Conservation (phyloP, 1,284 basidiomycete species). For the Ganoderma lucidum region DNA sequence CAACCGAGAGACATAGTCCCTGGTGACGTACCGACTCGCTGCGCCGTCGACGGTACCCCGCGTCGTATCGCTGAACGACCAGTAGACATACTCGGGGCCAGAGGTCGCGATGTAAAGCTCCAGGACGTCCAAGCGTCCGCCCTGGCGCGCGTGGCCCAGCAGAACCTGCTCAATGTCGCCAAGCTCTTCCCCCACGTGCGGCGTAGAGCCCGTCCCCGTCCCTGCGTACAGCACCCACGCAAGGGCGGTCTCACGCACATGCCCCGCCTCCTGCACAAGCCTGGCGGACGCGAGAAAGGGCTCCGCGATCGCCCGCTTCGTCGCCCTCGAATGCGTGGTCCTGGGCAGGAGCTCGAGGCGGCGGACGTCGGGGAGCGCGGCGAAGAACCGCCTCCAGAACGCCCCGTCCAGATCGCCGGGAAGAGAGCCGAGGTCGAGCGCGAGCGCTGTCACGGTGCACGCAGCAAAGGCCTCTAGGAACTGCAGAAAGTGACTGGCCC, state of each 20-base stretch:
- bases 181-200: neutral
- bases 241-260: neutral
- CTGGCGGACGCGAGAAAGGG: neutral
- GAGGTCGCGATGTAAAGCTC: neutral
- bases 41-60: neutral
- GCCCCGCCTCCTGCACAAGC: neutral
- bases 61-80: neutral
- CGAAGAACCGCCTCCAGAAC: neutral
- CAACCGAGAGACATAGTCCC: neutral
- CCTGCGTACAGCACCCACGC: neutral
- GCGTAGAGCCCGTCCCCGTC: neutral
- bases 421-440: neutral
- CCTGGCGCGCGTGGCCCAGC: neutral
- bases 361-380: neutral
- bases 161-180: neutral
- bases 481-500: neutral
- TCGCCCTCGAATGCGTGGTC: neutral
- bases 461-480: neutral
- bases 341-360: neutral
- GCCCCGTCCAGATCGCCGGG: neutral
- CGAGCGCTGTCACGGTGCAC: neutral
- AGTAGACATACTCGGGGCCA: fast-evolving
- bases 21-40: neutral
- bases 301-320: neutral
- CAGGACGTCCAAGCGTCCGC: neutral